Conservation (phyloP, 371 early-diverging fungal species). For the Aphelidium insulamus region DNA sequence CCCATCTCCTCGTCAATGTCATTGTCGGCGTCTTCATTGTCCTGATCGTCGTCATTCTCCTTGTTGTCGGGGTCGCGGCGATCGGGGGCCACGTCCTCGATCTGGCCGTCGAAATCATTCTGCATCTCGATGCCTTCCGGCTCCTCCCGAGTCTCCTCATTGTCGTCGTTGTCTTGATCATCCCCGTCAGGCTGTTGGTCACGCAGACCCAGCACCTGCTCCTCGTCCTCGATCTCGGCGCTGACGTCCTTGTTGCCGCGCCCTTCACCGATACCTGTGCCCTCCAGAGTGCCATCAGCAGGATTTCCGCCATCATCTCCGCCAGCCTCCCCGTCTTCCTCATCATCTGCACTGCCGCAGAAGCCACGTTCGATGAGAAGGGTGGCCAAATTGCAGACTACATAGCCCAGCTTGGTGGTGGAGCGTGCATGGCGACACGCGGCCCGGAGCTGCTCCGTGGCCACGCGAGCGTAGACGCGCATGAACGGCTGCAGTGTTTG, state of each 20-base stretch:
- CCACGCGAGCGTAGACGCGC: too few species aligned
- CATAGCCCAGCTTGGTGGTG: constrained; percentile 33
- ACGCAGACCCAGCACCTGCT: constrained; percentile 71
- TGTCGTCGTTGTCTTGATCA: constrained; percentile 13
- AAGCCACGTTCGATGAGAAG: constrained; percentile 58
- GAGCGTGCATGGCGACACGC: constrained; percentile 13
- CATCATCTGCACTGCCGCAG: constrained; percentile 45
- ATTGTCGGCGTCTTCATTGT: constrained; percentile 17
- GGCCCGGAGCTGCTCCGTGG: constrained; percentile 8
- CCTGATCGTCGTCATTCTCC: constrained; percentile 33
- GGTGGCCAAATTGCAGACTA: constrained; percentile 42
- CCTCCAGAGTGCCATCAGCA: constrained; percentile 18
- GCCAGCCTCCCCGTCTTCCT: constrained; percentile 15
- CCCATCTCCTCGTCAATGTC: constrained; percentile 28
- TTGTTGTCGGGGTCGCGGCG: constrained; percentile 14
- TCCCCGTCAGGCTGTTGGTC: constrained; percentile 28
- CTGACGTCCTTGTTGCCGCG: constrained; percentile 86
- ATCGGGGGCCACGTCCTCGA: constrained; percentile 64
- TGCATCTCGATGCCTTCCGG: constrained; percentile 92
- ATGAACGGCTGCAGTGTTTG: not conserved
- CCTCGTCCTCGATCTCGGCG: constrained; percentile 88
- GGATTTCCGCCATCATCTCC: constrained; percentile 33
- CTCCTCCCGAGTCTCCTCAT: constrained; percentile 38
- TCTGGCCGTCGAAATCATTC: constrained; percentile 75
- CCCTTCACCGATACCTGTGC: constrained; percentile 91